Percentiles rank a stretch among this genome's conserved stretches.
Conservation (phyloP, 331 rosid genomes). For the Malus hybrid region DNA sequence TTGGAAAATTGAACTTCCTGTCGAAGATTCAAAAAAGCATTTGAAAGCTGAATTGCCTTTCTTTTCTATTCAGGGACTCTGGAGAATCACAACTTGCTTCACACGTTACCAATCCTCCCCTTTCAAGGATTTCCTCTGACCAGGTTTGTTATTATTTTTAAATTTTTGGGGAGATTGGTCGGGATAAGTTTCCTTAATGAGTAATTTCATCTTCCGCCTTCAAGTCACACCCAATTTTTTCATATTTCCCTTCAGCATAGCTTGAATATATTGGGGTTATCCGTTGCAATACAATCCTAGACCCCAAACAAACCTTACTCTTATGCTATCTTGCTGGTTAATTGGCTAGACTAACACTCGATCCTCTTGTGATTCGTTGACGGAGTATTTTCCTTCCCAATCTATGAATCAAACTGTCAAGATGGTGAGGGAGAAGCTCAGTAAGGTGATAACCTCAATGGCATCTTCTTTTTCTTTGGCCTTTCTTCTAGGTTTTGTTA, state of each 20-base stretch:
- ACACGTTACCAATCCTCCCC: constrained; percentile 20
- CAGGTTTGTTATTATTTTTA: constrained; percentile 47
- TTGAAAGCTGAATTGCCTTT: constrained; percentile 2
- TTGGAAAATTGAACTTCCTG: neutral
- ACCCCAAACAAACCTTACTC: neutral
- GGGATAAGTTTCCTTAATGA: neutral
- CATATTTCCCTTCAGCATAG: neutral
- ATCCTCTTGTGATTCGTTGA: constrained; percentile 10
- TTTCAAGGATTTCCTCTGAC: constrained; percentile 51
- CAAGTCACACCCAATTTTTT: neutral
- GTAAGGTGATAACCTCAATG: constrained; percentile 50
- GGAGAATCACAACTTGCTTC: constrained; percentile 22
- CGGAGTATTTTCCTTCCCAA: constrained; percentile 77
- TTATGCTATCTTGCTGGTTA: neutral
- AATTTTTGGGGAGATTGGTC: neutral
- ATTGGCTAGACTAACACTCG: constrained; percentile 9
- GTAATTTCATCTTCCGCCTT: neutral
- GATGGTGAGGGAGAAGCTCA: constrained; percentile 73
- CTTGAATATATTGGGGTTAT: neutral
- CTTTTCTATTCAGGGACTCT: constrained; percentile 24
- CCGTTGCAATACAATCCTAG: neutral
- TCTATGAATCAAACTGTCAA: constrained; percentile 81
- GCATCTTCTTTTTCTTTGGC: neutral
- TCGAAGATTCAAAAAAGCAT: neutral
- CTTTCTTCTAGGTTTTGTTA: neutral